Evolutionary conservation across 805 yeast genomes (phyloP), one percentile per base, ranked within the genome.

Genomic region (Candida argentea): DNA sequence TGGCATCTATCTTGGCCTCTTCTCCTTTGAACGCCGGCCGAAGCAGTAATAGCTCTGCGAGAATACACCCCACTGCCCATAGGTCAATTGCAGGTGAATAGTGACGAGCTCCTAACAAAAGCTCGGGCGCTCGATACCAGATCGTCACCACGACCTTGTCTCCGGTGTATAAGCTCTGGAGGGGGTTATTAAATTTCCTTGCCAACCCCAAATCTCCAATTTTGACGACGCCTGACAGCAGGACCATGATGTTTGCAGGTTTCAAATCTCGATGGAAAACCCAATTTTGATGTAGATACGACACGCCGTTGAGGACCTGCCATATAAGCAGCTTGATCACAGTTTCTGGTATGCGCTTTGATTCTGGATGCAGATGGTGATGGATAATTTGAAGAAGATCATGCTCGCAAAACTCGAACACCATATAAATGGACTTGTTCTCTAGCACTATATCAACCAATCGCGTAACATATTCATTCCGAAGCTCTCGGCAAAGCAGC

Each of bases 171-270:
- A 87, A 60, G 13, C 91, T 75, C 45, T 87, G 96, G 22, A 87
- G 52, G 18, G 93, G 89, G 43, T 85, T 82, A 38, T 78, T 79
- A 56, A 86, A 87, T 43, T 81, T 73, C 34, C 97, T 65, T 0
- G 95, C 95, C 20, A 87, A 61, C 2, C 97, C 97, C 40, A 87
- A 65, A 57, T 89, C 98, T 14, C 97, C 98, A 35, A 89, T 87
- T 52, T 91, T 91, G 12, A 89, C 91, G n/a, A 76, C 73, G 0
- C 98, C 98, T 33, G 70, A 73, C 6, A 76, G 67, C 0, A 95
- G 75, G 0, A 89, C 94, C 97, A 89, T 91, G 39, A 91, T 89
- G 55, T 89, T 89, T 2, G 98, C 98, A 1, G 99, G 99, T 46
- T 91, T 91, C 38, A 91, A 65, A 55, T 91, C 99, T 36, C 99